Percentiles rank a stretch among this genome's conserved stretches.
These are phyloP conservation scores for Botryotinia convoluta DNA, from an alignment of 2,329 filamentous ascomycete genomes.

Conservation along the genomic window DNA sequence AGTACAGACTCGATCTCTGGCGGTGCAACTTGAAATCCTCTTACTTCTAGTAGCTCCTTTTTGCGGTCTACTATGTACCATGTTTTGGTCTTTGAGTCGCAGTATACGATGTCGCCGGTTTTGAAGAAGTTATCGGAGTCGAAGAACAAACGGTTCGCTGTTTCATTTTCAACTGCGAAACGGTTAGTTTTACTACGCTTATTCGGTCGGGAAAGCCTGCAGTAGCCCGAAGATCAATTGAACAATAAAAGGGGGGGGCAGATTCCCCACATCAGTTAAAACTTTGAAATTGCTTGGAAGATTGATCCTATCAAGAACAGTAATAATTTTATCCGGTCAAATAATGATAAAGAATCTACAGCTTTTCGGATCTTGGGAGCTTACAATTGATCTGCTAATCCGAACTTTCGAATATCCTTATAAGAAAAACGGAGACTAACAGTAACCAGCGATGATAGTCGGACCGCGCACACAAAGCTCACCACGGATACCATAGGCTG, in stretches of 20 bases:
- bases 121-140: slow-evolving; percentile 71
- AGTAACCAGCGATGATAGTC: slow-evolving; percentile 74
- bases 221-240: background rate
- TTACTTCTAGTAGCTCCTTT: slow-evolving; percentile 57
- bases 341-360: background rate
- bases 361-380: background rate
- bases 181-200: background rate
- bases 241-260: background rate
- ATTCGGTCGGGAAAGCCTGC: background rate
- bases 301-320: background rate
- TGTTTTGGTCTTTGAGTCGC: slow-evolving; percentile 60
- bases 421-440: background rate
- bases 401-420: background rate
- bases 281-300: background rate
- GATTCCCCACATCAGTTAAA: background rate
- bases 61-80: slow-evolving; percentile 69
- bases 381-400: background rate
- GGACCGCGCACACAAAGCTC: slow-evolving; percentile 68
- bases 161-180: slow-evolving; percentile 44
- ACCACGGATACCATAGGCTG: slow-evolving; percentile 35
- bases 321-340: background rate
- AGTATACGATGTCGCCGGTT: slow-evolving; percentile 67
- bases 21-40: slow-evolving; percentile 45
- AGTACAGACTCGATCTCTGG: slow-evolving; percentile 44
- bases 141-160: slow-evolving; percentile 30